Conservation (phyloP, 192 early-diverging fungal genomes). For the Podila minutissima region DNA sequence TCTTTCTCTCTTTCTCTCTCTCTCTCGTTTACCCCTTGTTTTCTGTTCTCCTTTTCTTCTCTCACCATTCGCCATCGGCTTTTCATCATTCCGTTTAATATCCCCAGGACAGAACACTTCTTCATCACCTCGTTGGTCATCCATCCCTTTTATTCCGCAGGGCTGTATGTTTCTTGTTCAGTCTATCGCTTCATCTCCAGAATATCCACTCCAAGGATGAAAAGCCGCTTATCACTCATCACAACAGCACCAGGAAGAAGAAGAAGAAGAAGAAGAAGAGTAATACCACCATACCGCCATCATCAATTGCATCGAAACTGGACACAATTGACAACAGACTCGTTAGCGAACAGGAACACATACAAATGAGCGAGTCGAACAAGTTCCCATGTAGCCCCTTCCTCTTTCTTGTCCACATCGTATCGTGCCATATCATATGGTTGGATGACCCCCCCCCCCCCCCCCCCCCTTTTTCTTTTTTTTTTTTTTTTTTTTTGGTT, state of each 20-base stretch:
- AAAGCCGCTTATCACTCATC: too few relatives aligned
- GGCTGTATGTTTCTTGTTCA: too few relatives aligned
- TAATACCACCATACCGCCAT: neutral
- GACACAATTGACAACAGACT: neutral
- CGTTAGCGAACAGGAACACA: neutral
- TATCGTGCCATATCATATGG: too few relatives aligned
- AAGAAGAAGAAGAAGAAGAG: neutral
- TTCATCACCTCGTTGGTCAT: neutral
- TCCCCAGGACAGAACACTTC: neutral
- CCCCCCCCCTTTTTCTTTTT: conserved; percentile 9
- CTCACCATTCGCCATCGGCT: too few relatives aligned
- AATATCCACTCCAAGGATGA: too few relatives aligned
- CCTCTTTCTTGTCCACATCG: neutral
- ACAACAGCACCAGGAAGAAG: neutral
- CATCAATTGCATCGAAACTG: too few relatives aligned
- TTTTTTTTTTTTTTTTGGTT: too few relatives aligned
- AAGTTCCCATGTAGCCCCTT: neutral
- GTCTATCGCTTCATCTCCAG: too few relatives aligned
- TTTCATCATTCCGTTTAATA: too few relatives aligned
- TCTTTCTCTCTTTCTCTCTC: neutral
- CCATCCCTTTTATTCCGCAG: too few relatives aligned
- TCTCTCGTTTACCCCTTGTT: neutral
- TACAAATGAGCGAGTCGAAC: neutral
- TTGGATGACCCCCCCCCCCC: neutral
- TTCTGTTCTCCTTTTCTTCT: conserved; percentile 2